Conservation (phyloP, 768 basidiomycete genomes). For the Cystobasidium tubakii region DNA sequence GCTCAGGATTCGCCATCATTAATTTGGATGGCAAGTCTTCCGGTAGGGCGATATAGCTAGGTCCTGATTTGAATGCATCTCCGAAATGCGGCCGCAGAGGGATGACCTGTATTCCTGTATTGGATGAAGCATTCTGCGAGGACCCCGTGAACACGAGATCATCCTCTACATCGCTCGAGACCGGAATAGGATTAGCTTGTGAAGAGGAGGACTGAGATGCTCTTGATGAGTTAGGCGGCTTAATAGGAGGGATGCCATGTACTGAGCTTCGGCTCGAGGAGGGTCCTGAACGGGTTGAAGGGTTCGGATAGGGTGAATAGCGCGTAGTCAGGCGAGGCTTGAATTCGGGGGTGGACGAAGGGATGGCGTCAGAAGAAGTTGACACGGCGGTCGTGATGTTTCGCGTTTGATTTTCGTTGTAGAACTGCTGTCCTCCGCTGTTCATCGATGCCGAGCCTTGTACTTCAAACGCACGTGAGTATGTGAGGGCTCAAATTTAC, state of each 20-base stretch:
- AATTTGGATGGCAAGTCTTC: too few species aligned
- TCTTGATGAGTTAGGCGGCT: not conserved
- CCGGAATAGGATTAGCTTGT: slow-evolving; percentile 3
- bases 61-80: too few species aligned
- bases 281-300: not conserved
- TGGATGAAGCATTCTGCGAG: not conserved
- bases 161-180: slow-evolving; percentile 11
- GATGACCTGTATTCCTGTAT: too few species aligned
- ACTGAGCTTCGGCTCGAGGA: not conserved
- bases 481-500: too few species aligned
- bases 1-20: not conserved
- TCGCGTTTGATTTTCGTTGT: not conserved
- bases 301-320: not conserved
- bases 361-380: not conserved
- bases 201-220: not conserved
- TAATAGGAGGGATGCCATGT: not conserved
- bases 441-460: not conserved
- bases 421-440: not conserved
- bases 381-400: not conserved
- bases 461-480: not conserved
- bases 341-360: not conserved
- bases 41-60: too few species aligned
- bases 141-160: not conserved
- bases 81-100: too few species aligned
- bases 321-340: slow-evolving; percentile 6